phyloP scores from a whole-genome alignment of 2,329 filamentous ascomycete genomes.

The Penicillium vulpinum region DNA sequence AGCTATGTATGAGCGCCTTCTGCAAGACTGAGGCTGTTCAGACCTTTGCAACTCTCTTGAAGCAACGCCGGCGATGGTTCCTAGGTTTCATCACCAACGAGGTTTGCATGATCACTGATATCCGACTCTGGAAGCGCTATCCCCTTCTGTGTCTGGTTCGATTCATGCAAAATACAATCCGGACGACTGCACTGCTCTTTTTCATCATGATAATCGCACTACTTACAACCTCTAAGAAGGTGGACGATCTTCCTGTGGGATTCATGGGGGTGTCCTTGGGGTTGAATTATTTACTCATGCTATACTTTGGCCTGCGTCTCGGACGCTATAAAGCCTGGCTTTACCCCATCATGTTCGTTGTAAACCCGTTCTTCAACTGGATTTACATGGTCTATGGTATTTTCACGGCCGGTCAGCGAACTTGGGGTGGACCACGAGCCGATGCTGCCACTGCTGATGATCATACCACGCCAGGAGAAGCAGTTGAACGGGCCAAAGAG shows the following conservation, averaged over 20 bases:
- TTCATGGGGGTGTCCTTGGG: constrained; percentile 93
- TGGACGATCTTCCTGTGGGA: constrained; percentile 79
- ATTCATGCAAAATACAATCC: constrained; percentile 94
- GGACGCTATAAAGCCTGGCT: constrained; percentile 91
- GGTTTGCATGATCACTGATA: constrained; percentile 95
- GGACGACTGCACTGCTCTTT: constrained; percentile 89
- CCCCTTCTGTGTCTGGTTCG: constrained; percentile 81
- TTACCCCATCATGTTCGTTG: constrained; percentile 90
- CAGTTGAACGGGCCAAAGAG: constrained; percentile 76
- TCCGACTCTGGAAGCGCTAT: constrained; percentile 87
- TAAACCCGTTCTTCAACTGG: constrained; percentile 98
- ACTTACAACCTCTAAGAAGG: constrained; percentile 75
- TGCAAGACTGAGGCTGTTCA: constrained; percentile 98
- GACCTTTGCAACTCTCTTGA: constrained; percentile 78
- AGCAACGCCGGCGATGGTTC: constrained; percentile 95
- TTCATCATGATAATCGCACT: constrained; percentile 90
- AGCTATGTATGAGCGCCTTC: constrained; percentile 96
- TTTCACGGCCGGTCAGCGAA: constrained; percentile 89
- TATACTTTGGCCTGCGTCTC: constrained; percentile 88
- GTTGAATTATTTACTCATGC: constrained; percentile 91
- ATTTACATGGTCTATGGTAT: constrained; percentile 97
- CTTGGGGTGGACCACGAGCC: constrained; percentile 90
- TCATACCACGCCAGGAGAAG: constrained; percentile 74
- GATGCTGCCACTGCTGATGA: constrained; percentile 80
- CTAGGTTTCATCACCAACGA: constrained; percentile 97